Percentiles rank a stretch among this genome's conserved stretches.
Evolutionary conservation across 163 green algal species (phyloP).

Genomic region (Prototheca wickerhamii): DNA sequence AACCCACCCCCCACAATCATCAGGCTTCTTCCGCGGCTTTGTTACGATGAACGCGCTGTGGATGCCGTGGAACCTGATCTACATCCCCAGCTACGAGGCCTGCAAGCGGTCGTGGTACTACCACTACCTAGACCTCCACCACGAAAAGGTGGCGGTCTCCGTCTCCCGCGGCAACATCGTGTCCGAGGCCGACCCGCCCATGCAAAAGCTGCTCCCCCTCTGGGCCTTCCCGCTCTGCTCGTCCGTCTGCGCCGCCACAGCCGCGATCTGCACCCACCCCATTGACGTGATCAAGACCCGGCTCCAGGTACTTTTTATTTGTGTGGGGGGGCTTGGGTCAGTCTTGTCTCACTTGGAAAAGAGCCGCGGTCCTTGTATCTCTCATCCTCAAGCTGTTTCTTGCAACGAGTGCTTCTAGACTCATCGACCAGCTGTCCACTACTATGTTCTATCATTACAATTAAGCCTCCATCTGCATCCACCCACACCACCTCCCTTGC

Average conservation of each 20-base stretch:
- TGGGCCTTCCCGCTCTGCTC: constrained; percentile 31
- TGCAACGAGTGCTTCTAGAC: too few species aligned
- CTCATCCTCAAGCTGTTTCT: too few species aligned
- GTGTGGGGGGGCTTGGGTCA: neutral
- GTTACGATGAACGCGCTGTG: constrained; percentile 67
- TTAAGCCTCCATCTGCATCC: neutral
- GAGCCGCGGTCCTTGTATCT: too few species aligned
- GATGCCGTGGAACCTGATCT: constrained; percentile 76
- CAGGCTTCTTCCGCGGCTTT: constrained; percentile 26
- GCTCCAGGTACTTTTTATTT: constrained; percentile 65
- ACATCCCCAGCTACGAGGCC: constrained; percentile 56
- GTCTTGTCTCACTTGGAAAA: constrained; percentile 1
- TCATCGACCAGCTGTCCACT: too few species aligned
- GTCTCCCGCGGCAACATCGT: neutral
- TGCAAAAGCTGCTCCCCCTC: constrained; percentile 20
- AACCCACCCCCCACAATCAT: neutral
- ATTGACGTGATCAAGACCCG: constrained; percentile 79
- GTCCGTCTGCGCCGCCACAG: constrained; percentile 16
- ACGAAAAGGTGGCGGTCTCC: neutral
- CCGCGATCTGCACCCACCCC: constrained; percentile 51
- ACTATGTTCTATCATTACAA: too few species aligned
- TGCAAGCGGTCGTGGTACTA: constrained; percentile 23
- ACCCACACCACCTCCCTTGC: neutral
- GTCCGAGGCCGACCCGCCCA: constrained; percentile 6
- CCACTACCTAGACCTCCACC: constrained; percentile 6